A percentile compares a stretch with the other conserved stretches of the same genome.
Conservation (phyloP, 306 rosid species). For the Quercus glauca region DNA sequence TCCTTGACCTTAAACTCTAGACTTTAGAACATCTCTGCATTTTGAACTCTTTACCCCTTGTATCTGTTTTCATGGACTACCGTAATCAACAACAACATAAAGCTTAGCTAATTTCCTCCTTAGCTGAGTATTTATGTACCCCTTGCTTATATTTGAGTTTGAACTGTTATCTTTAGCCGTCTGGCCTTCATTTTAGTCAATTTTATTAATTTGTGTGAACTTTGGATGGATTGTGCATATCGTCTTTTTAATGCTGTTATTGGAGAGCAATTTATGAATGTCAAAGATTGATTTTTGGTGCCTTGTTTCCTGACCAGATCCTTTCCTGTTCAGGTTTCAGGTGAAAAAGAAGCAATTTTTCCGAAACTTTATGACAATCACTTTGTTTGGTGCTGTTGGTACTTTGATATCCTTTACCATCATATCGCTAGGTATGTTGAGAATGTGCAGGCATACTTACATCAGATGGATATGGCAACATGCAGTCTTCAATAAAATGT, state of each 20-base stretch:
- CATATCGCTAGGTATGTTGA: slow-evolving; percentile 49
- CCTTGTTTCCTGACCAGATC: neutral
- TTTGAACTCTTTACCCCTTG: neutral
- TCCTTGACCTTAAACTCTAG: too few species aligned
- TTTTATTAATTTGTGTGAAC: neutral
- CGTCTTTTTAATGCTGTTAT: neutral
- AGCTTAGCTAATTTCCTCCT: neutral
- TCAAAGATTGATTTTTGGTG: neutral
- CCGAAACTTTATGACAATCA: slow-evolving; percentile 50
- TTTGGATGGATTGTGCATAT: neutral
- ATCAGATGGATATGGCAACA: neutral
- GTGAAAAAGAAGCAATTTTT: slow-evolving; percentile 76
- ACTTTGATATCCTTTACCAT: slow-evolving; percentile 52
- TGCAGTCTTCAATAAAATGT: neutral
- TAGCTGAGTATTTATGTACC: neutral
- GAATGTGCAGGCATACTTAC: neutral
- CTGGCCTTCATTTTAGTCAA: neutral
- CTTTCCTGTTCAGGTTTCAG: slow-evolving; percentile 45
- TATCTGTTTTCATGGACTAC: neutral
- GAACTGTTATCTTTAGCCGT: neutral
- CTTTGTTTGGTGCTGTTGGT: slow-evolving; percentile 60
- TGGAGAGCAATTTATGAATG: neutral
- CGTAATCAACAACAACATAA: neutral
- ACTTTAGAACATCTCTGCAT: too few species aligned
- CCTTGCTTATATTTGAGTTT: neutral